Conservation (phyloP, 805 yeast species). For the Nakazawaea populi region DNA sequence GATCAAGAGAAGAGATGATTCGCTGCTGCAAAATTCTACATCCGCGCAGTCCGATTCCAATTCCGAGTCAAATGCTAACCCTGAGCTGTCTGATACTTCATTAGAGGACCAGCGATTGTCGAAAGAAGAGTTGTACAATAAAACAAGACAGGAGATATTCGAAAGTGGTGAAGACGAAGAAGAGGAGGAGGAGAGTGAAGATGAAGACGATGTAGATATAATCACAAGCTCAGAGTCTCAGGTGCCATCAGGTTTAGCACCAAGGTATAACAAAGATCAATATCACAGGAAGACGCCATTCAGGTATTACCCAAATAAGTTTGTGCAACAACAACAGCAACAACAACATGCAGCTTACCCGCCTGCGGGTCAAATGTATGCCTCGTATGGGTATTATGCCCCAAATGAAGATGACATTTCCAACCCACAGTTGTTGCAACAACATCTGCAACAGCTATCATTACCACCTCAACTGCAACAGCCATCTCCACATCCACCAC, state of each 20-base stretch:
- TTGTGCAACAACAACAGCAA: neutral
- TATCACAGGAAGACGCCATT: slow-evolving; percentile 3
- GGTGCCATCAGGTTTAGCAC: neutral
- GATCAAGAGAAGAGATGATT: slow-evolving; percentile 12
- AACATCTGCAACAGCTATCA: neutral
- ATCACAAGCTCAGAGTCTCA: neutral
- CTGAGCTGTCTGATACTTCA: slow-evolving; percentile 6
- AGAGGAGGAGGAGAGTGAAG: slow-evolving; percentile 15
- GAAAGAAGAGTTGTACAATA: slow-evolving; percentile 37
- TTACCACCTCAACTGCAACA: neutral
- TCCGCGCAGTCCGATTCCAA: neutral
- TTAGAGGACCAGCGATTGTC: slow-evolving; percentile 30
- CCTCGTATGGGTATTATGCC: slow-evolving; percentile 4
- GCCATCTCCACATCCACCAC: neutral
- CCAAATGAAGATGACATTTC: neutral
- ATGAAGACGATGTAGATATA: slow-evolving; percentile 9
- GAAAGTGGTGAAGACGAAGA: slow-evolving; percentile 19
- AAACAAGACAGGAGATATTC: slow-evolving; percentile 32
- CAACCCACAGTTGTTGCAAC: neutral
- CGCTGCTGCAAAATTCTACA: neutral
- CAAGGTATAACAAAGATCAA: neutral
- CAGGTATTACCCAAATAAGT: neutral
- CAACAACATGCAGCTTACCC: neutral
- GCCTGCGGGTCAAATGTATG: neutral
- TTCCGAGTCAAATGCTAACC: neutral